Base-by-base conservation (phyloP, 2,329 filamentous ascomycete species). In the Trichoderma atrobrunneum region DNA sequence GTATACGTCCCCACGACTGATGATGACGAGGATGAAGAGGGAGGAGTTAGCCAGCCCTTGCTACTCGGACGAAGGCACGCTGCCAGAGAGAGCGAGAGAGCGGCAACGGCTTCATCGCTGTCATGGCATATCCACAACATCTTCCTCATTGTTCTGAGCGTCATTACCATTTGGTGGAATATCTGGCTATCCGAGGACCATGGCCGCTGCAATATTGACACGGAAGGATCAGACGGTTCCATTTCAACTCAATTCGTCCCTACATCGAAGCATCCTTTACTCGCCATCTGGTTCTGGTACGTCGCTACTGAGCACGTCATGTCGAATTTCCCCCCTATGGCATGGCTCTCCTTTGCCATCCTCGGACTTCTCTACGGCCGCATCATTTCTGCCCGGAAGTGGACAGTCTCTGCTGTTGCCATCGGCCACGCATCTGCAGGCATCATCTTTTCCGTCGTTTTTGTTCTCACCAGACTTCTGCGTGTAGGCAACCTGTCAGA, bases 261-360 rank as follows among this genome's bases (percentile, higher is more conserved):
- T 14, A 39, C 72, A 1, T 26, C 54, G 2, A 21, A 60, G 11
- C n/a, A 70, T 3, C 74, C 78, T 1, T 77, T 81, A 26, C 72
- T 81, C 7, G 77, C 76, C 14, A 76, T 85, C 43, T 85, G 84
- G 84, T 85, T 85, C 77, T 82, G 81, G 77, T 68, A 74, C 5
- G 76, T 83, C 8, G 34, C 71, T 3, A 74, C 74, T 0, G 71
- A 74, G 1, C 79, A 73, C 18, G 76, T 84, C 63, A 72, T 82
- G 6, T 85, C 84, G 0, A 78, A 73, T 14, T 85, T 85, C 69
- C 84, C 84, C 0, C 84, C 84, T 0, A 75, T 86, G 74, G 84
- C 83, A 0, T 85, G 84, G 84, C 74, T 85, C 5, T 85, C 84
- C 0, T 85, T 85, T 68, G 82, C 83, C 63, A 78, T 85, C 10